A percentile compares a stretch with the other conserved stretches of the same genome.
These are phyloP conservation scores for Phtheirospermum japonicum DNA, from an alignment of 257 asterid species.

Conservation along the genomic window DNA sequence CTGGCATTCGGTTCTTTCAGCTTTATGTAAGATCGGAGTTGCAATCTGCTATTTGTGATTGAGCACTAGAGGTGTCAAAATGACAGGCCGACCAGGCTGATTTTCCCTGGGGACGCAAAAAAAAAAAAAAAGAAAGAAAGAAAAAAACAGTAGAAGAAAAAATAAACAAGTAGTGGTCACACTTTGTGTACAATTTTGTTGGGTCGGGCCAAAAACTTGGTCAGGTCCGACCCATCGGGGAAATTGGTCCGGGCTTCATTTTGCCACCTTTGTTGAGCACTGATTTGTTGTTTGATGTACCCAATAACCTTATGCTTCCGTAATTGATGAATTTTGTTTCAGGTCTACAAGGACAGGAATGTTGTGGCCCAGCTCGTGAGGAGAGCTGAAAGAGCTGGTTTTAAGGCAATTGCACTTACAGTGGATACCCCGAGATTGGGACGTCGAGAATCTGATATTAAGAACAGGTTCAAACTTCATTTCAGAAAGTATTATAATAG, in stretches of 20 bases:
- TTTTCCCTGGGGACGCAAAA: too few species aligned
- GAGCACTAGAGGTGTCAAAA: too few species aligned
- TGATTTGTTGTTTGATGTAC: neutral
- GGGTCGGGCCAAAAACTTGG: too few species aligned
- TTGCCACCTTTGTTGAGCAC: neutral
- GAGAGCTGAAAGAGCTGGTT: constrained; percentile 85
- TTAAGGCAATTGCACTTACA: constrained; percentile 85
- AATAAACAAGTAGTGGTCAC: too few species aligned
- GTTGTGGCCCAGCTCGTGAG: constrained; percentile 81
- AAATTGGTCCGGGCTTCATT: neutral
- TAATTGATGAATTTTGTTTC: constrained; percentile 9
- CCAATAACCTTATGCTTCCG: too few species aligned
- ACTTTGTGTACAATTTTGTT: too few species aligned
- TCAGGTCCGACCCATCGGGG: too few species aligned
- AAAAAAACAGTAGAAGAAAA: too few species aligned
- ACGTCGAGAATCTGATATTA: constrained; percentile 81
- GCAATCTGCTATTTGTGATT: neutral
- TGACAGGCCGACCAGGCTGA: too few species aligned
- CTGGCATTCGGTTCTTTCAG: constrained; percentile 44
- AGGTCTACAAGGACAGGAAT: constrained; percentile 82
- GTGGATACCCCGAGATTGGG: constrained; percentile 83
- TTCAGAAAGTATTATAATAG: neutral
- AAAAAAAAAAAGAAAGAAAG: too few species aligned
- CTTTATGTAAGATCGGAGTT: constrained; percentile 41
- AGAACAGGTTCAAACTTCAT: constrained; percentile 49